Conservation (phyloP, 2,329 filamentous ascomycete genomes). For the Neonectria faginata region DNA sequence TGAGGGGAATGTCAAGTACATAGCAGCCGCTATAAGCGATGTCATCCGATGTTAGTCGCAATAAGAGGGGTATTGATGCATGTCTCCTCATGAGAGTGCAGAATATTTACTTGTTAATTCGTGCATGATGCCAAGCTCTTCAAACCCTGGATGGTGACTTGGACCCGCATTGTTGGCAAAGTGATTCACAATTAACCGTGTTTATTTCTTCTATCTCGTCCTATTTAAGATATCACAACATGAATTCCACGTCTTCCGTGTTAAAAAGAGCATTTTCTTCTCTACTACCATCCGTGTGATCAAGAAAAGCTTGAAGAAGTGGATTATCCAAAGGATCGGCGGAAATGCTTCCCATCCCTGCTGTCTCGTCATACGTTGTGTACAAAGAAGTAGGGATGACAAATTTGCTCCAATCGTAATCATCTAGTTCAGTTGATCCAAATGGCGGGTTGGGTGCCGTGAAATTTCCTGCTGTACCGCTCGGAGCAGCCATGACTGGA, state of each 20-base stretch:
- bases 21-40: slow-evolving; percentile 27
- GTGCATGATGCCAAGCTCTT: neutral
- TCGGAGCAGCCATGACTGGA: neutral
- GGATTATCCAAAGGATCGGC: slow-evolving; percentile 31
- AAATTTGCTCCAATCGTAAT: slow-evolving; percentile 30
- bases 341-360: slow-evolving; percentile 2
- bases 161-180: neutral
- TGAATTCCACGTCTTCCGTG: slow-evolving; percentile 24
- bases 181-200: neutral
- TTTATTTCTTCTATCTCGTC: neutral
- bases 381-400: slow-evolving; percentile 21
- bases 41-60: neutral
- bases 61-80: neutral
- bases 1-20: slow-evolving; percentile 26
- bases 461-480: neutral
- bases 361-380: slow-evolving; percentile 19
- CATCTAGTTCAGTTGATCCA: slow-evolving; percentile 12
- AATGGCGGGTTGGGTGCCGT: neutral
- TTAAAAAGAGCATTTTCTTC: slow-evolving; percentile 16
- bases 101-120: neutral
- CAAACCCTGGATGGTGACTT: neutral
- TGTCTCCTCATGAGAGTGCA: neutral
- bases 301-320: slow-evolving; percentile 30
- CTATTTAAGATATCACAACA: neutral
- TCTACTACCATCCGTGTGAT: slow-evolving; percentile 22